Conservation (phyloP, 2,329 filamentous ascomycete species). For the Pleoardoris graminearum region DNA sequence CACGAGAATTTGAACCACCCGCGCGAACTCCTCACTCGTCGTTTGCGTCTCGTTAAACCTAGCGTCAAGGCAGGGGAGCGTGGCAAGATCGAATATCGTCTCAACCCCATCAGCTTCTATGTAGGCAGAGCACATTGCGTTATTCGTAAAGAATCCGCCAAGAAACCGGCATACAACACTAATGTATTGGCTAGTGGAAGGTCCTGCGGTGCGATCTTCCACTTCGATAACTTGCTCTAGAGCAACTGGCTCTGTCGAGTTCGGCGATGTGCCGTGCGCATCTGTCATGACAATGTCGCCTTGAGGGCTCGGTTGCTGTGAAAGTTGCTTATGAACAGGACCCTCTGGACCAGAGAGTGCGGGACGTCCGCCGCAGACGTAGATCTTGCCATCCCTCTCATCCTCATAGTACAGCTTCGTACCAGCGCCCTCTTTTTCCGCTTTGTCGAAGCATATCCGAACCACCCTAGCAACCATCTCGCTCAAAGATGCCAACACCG, state of each 20-base stretch:
- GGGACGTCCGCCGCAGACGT: constrained; percentile 61
- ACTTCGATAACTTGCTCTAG: constrained; percentile 50
- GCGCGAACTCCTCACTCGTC: constrained; percentile 70
- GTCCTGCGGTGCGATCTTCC: constrained; percentile 55
- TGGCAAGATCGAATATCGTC: constrained; percentile 79
- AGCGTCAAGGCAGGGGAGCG: constrained; percentile 77
- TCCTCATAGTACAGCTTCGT: constrained; percentile 73
- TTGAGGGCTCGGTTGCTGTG: constrained; percentile 16
- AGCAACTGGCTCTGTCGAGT: constrained; percentile 29
- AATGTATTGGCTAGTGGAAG: constrained; percentile 69
- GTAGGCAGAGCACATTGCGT: constrained; percentile 71
- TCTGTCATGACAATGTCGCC: constrained; percentile 71
- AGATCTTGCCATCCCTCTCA: constrained; percentile 58
- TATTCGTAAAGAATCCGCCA: constrained; percentile 74
- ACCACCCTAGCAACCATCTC: constrained; percentile 85
- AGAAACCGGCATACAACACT: constrained; percentile 78
- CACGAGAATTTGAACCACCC: constrained; percentile 75
- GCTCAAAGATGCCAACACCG: constrained; percentile 82
- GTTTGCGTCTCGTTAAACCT: constrained; percentile 64
- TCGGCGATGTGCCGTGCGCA: constrained; percentile 22
- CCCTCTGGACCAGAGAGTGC: constrained; percentile 51
- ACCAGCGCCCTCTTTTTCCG: constrained; percentile 71
- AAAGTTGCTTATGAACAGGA: constrained; percentile 16
- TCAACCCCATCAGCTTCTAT: constrained; percentile 81
- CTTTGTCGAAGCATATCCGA: constrained; percentile 71